Base-by-base conservation (phyloP, 1,284 basidiomycete genomes). In the Takashimella tepidaria region DNA sequence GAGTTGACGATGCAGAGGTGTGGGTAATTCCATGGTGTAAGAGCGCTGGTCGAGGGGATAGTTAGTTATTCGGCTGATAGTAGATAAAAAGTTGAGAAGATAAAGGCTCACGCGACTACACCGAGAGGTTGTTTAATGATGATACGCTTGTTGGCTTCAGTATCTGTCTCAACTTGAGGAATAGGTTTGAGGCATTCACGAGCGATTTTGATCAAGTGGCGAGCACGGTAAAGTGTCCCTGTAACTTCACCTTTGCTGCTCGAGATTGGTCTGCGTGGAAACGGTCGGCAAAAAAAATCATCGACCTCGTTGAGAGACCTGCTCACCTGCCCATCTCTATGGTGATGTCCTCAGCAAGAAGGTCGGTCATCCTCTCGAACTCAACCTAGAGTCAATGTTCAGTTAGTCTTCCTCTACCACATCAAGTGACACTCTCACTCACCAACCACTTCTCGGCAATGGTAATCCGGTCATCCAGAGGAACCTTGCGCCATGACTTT, bases 1-100 rank as follows among this genome's bases (percentile, higher is more conserved):
- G 89, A 85, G 75, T 97, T 97, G 73, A 97, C 83, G 37, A 88
- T 83, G 45, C 86, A 86, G 47, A 96, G 83, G 77, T 91, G 93
- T 0, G 92, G 92, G 75, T 83, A 95, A 75, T 89, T 92, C 70
- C 55, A 66, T 5, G 72, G 68, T 0, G 67, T 67, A 52, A 73
- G 59, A 20, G 62, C 61, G 45, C 67, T 61, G 46, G 11, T n/a
- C n/a, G n/a, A n/a, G n/a, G n/a, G 11, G 45, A 44, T 19, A 51
- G 56, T 27, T 4, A 12, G 20, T 42, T 3, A 21, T 10, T n/a
- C 11, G n/a, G n/a, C n/a, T n/a, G n/a, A n/a, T n/a, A n/a, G n/a
- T n/a, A n/a, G n/a, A n/a, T n/a, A n/a, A n/a, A n/a, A n/a, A n/a
- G n/a, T 41, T 25, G 37, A 27, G 24, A 55, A 27, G 40, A 47